phyloP scores from a whole-genome alignment of 768 basidiomycete genomes.

The Tephrocybe sp. region DNA sequence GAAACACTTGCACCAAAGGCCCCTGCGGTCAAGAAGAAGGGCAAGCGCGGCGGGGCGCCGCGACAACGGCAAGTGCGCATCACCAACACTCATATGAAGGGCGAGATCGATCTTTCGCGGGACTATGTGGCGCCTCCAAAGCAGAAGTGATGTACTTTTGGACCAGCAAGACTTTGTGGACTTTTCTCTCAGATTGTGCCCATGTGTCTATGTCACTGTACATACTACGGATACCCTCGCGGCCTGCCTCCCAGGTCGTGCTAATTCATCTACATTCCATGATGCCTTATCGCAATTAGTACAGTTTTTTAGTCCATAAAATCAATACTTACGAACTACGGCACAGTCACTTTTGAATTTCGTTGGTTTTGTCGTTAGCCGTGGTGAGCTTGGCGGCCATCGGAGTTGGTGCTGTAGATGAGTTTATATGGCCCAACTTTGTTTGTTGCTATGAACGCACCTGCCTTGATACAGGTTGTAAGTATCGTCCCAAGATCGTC shows the following conservation, averaged over 20 bases:
- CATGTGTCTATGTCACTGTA: conserved; percentile 5
- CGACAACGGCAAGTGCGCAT: conserved; percentile 77
- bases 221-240: conserved; percentile 11
- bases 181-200: not conserved
- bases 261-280: not conserved
- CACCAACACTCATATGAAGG: conserved; percentile 86
- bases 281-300: not conserved
- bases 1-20: conserved; percentile 55
- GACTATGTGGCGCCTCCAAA: conserved; percentile 54
- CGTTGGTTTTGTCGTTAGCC: not conserved
- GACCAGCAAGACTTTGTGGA: not conserved
- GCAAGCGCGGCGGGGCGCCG: conserved; percentile 73
- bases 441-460: too few relatives aligned
- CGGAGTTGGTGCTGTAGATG: not conserved
- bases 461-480: not conserved
- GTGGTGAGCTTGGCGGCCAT: not conserved
- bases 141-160: conserved; percentile 25
- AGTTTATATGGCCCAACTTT: not conserved
- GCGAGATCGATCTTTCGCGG: conserved; percentile 79
- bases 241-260: not conserved
- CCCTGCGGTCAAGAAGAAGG: conserved; percentile 66
- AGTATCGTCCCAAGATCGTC: not conserved
- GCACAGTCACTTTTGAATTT: too few relatives aligned
- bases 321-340: too few relatives aligned
- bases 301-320: not conserved